Conservation (phyloP, 1,284 basidiomycete species). For the Fomitopsis schrenkii region DNA sequence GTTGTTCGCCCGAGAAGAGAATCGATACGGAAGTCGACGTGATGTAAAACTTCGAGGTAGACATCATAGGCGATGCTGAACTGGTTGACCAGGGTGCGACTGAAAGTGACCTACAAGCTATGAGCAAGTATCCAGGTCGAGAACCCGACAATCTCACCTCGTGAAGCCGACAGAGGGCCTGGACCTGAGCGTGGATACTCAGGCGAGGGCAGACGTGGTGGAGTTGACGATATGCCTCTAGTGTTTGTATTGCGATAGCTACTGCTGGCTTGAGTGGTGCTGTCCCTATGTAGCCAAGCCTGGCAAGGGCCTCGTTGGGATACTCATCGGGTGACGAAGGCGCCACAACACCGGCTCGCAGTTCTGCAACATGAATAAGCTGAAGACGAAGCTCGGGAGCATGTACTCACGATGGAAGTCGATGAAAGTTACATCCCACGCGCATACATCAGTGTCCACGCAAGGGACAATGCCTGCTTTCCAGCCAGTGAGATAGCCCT, state of each 20-base stretch:
- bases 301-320: conserved; percentile 6
- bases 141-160: too few species aligned
- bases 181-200: conserved; percentile 15
- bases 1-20: conserved; percentile 14
- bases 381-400: too few species aligned
- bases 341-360: too few species aligned
- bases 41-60: conserved; percentile 22
- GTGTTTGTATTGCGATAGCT: conserved; percentile 13
- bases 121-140: too few species aligned
- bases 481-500: neutral
- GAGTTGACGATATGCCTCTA: conserved; percentile 20
- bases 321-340: neutral
- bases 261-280: conserved; percentile 13
- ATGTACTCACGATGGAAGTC: neutral
- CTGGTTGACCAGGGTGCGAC: too few species aligned
- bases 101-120: too few species aligned
- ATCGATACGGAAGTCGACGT: conserved; percentile 17
- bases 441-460: too few species aligned
- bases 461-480: neutral
- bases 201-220: conserved; percentile 21
- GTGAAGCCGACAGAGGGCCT: conserved; percentile 17
- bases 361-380: too few species aligned
- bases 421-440: neutral
- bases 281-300: conserved; percentile 12
- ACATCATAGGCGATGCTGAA: conserved; percentile 27